Base-by-base conservation (phyloP, 2,329 filamentous ascomycete genomes). In the Didymellaceae sp. region DNA sequence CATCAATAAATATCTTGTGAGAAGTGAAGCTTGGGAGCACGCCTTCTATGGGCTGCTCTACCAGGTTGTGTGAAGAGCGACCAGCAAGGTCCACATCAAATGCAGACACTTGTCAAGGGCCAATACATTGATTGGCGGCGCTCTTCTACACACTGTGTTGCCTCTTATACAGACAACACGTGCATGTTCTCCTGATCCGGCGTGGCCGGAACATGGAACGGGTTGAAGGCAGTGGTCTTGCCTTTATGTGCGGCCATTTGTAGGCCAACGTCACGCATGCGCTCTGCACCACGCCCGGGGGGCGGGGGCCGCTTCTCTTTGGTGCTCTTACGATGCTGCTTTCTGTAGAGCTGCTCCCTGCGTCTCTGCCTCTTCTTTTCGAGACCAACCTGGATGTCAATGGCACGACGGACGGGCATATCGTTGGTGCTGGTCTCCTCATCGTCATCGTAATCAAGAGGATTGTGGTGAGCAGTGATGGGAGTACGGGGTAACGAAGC, bases 301-400 rank as follows among this genome's bases (percentile, higher is more conserved):
- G 86, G 82, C 17, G 61, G 59, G 45, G 89, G 85, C 63, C 85
- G 86, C 56, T 84, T 83, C 62, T 87, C 84, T 63, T 84, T 91
- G 58, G 86, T 86, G 49, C 87, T 87, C 65, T 91, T 90, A 70
- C 91, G 87, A 77, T 90, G 95, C 68, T 93, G 88, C 72, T 96
- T 94, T 65, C 92, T 88, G 70, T 90, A 88, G 66, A 91, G 89
- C 75, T 97, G 96, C 75, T 97, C 92, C 76, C 89, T 91, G 62
- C 94, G 89, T 58, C 94, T 87, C 77, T 94, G 90, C 20, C 92
- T 88, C 78, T 96, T 97, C 75, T 90, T 88, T 77, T 99, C 94
- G 1, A 99, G 83, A 7, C 94, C 94, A 17, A 72, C 62, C 73
- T 96, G 96, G 74, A 97, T 99, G 74, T 97, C 94, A 61, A 99